These are phyloP conservation scores for Solanum chmielewskii DNA, from an alignment of 257 asterid genomes.

Conservation along the genomic window DNA sequence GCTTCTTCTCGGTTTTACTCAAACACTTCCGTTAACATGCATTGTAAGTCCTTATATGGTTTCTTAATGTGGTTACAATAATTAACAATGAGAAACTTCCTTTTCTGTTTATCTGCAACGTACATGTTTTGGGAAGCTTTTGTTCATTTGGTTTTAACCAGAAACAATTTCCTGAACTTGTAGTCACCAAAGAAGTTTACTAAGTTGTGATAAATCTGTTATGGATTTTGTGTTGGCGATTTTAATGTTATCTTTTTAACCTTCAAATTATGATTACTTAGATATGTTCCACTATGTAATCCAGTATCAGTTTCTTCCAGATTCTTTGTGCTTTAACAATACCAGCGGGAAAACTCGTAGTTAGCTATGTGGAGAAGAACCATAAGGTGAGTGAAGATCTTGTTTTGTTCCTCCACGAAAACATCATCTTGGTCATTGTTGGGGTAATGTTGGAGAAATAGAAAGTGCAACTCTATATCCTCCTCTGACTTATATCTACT, in stretches of 20 bases:
- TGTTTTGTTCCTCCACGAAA: background rate
- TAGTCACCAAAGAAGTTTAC: background rate
- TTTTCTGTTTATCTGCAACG: background rate
- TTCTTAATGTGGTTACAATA: background rate
- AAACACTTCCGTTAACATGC: slow-evolving; percentile 57
- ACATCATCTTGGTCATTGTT: background rate
- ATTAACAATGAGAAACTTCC: background rate
- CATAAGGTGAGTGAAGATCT: slow-evolving; percentile 39
- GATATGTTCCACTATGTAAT: background rate
- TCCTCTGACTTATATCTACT: background rate
- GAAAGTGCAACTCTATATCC: background rate
- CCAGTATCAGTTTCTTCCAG: slow-evolving; percentile 21
- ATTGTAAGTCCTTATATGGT: slow-evolving; percentile 25
- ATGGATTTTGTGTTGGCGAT: background rate
- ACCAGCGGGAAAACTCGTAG: slow-evolving; percentile 48
- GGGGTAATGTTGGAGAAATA: background rate
- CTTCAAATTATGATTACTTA: background rate
- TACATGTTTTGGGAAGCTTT: background rate
- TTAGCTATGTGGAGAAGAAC: slow-evolving; percentile 46
- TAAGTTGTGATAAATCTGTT: background rate
- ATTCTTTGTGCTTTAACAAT: slow-evolving; percentile 48
- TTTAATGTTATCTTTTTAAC: background rate
- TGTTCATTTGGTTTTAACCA: background rate
- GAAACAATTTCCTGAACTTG: background rate
- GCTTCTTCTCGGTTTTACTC: slow-evolving; percentile 43